Base-by-base conservation (phyloP, 306 rosid genomes). In the Trifolium pratense region DNA sequence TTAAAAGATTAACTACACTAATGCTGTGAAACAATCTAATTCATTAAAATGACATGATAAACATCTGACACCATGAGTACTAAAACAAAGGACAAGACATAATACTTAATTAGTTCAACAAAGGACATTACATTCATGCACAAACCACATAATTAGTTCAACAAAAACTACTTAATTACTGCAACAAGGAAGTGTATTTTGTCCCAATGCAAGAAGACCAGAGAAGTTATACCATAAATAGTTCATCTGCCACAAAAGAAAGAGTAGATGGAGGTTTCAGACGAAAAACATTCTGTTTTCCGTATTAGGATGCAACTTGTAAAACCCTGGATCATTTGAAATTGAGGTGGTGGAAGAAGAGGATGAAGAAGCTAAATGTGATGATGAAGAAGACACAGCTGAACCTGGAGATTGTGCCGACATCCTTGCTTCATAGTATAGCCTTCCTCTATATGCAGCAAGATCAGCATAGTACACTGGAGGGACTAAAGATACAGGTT, bases 401-500 rank as follows among this genome's bases (percentile, higher is more conserved):
- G 91, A 79, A 14, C 37, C 36, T 5, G 82, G 79, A 78, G 71
- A 57, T 2, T 58, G 80, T 20, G 66, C 36, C 39, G 62, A 80
- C n/a, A 26, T 13, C 68, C 31, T 29, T 14, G 89, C 86, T 68
- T 91, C 94, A 11, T 84, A 48, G 80, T 89, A 91, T 9, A 86
- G 16, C 14, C 97, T 68, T 58, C 97, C 96, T 66, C 97, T 78
- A 12, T 89, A 89, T 1, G 97, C 97, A 63, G 71, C 86, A 21
- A 89, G 96, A 69, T 91, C 97, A 1, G 97, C 97, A 43, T 91
- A 91, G 86, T 89, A 91, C 57, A 91, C 96, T 0, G 97, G 96
- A 10, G 97, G 87, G 29, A 89, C 96, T 72, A 91, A 64, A 7
- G 97, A 91, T 5, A 91, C 92, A 6, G 97, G 92, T 78, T 83